Percentiles rank a stretch among this genome's conserved stretches.
These are phyloP conservation scores for Ceratopteris richardii DNA, from an alignment of 75 land plant species.

Conservation along the genomic window DNA sequence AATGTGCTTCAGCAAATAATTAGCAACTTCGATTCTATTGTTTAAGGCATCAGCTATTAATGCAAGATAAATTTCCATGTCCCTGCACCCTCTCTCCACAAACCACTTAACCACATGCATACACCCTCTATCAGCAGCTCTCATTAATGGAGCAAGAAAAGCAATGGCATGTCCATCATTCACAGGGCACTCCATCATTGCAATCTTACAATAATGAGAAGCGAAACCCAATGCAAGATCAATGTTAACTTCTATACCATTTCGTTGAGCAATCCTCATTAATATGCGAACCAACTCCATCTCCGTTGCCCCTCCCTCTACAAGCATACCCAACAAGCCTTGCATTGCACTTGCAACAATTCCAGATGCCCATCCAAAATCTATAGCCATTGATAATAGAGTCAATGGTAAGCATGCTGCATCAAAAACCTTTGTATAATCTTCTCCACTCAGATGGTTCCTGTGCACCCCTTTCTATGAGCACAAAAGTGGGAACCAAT, in stretches of 20 bases:
- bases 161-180: slow-evolving; percentile 77
- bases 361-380: no score
- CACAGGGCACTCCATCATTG: slow-evolving; percentile 89
- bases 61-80: slow-evolving; percentile 94
- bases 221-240: slow-evolving; percentile 95
- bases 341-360: no score
- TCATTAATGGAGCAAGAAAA: slow-evolving; percentile 82
- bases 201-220: slow-evolving; percentile 82
- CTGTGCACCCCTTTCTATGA: no score
- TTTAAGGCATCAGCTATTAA: slow-evolving; percentile 87
- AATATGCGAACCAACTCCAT: no score
- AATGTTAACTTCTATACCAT: slow-evolving; percentile 88
- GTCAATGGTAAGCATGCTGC: no score
- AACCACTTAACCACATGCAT: slow-evolving; percentile 84
- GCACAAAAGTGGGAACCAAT: no score
- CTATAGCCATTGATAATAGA: no score
- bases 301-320: no score
- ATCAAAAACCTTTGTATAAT: no score
- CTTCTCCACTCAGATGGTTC: no score
- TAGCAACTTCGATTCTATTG: slow-evolving; percentile 62
- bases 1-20: slow-evolving; percentile 70
- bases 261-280: slow-evolving; percentile 74
- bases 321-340: no score
- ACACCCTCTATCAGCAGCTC: slow-evolving; percentile 90
- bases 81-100: slow-evolving; percentile 75